Evolutionary conservation across 2,329 filamentous ascomycete genomes (phyloP), one percentile per base, ranked within the genome.

Genomic region (Mollisia scopiformis): DNA sequence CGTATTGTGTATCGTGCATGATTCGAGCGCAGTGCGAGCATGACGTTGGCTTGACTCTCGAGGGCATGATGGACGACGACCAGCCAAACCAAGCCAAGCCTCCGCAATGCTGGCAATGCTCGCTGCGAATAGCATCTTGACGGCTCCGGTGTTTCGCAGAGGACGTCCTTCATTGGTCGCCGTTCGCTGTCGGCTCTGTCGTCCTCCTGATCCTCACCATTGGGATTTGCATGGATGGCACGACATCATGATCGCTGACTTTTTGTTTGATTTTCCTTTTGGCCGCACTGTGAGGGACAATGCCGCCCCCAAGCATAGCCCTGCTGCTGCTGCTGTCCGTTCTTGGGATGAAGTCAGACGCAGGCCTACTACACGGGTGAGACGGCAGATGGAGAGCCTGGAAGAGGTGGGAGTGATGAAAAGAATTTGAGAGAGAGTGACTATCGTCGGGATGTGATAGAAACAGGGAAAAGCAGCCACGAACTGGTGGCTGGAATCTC

Each of bases 241-340:
- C 43, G 43, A 47, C 43, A 47, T 47, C 43, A 47, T 47, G 10
- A 25, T 47, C 43, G 23, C 14, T 11, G 14, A n/a, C 33, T 19
- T 51, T 51, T 28, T 30, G 49, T 51, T 51, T 51, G 49, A 51
- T 51, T 33, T 51, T 10, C 49, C 47, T 33, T 51, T 21, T 3
- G 13, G 28, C 28, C 3, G 41, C 49, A 51, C 49, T 51, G n/a
- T 51, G 30, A 31, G 19, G 16, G 49, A 33, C 49, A 51, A 51
- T 51, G 49, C 49, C 19, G 30, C 31, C 19, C 19, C 43, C 43
- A 27, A 19, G 7, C n/a, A n/a, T 43, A 7, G 39, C 16, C 39
- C 5, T 39, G 16, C 37, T 13, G n/a, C n/a, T n/a, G n/a, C n/a
- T n/a, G n/a, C 10, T 39, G 37, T 5, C 14, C 16, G 10, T 11